Percentiles rank a stretch among this genome's conserved stretches.
These are phyloP conservation scores for Carallia pectinifolia DNA, from an alignment of 345 rosid genomes.

Conservation along the genomic window DNA sequence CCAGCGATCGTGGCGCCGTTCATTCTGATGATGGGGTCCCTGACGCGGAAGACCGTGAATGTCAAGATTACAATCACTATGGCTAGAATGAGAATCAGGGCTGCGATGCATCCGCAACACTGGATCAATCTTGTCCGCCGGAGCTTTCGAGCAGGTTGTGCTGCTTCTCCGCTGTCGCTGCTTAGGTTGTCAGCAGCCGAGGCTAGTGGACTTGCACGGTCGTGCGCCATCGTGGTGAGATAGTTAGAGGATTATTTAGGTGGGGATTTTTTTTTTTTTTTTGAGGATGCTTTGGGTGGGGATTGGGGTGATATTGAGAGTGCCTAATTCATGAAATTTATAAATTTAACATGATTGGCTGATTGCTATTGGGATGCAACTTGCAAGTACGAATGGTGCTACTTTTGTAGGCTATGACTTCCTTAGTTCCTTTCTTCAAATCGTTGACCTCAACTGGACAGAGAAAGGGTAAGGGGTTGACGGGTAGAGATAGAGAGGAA, in stretches of 20 bases:
- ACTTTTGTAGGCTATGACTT: too few relatives aligned
- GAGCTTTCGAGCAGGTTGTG: slow-evolving; percentile 3
- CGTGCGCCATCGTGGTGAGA: slow-evolving; percentile 40
- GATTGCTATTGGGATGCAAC: too few relatives aligned
- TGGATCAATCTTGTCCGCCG: slow-evolving; percentile 35
- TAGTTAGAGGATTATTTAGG: neutral
- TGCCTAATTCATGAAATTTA: too few relatives aligned
- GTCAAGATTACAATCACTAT: slow-evolving; percentile 38
- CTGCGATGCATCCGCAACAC: slow-evolving; percentile 49
- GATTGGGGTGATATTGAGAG: neutral
- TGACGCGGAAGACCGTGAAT: slow-evolving; percentile 67
- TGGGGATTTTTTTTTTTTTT: too few relatives aligned
- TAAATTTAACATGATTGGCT: too few relatives aligned
- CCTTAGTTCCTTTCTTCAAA: too few relatives aligned
- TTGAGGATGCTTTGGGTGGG: neutral
- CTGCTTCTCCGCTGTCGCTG: slow-evolving; percentile 34
- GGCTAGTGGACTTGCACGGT: slow-evolving; percentile 56
- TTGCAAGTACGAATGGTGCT: too few relatives aligned
- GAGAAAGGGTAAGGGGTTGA: too few relatives aligned
- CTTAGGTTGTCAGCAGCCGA: slow-evolving; percentile 34
- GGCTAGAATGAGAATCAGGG: slow-evolving; percentile 33
- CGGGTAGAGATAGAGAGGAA: too few relatives aligned
- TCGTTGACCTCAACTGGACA: too few relatives aligned
- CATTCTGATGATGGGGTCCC: slow-evolving; percentile 58
- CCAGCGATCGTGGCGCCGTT: slow-evolving; percentile 46